Base-by-base conservation (phyloP, 2,329 filamentous ascomycete species). In the Trichoderma aggressivum region DNA sequence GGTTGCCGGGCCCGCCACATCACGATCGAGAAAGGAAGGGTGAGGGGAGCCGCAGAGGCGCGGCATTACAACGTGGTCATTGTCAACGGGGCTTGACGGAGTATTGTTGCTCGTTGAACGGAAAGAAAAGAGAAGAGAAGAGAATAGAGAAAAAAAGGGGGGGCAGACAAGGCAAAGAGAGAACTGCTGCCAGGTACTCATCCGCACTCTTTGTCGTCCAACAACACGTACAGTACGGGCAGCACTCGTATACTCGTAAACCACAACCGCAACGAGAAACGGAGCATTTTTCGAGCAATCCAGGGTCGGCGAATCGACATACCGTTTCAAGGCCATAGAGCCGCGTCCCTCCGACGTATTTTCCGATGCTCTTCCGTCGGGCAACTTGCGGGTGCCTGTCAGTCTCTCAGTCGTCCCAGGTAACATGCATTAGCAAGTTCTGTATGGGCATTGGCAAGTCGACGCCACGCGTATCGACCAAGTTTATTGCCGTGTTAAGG, bases 401-500 rank as follows among this genome's bases (percentile, higher is more conserved):
- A 43, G 56, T 39, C 39, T 24, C 30, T 24, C n/a, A 24, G 47
- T 60, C 28, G 47, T 65, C 53, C 43, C 34, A 66, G 70, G 32
- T 56, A 55, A 55, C 60, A 47, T 71, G 61, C 61, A 66, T 60
- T 59, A 71, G 62, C 61, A 43, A 5, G 53, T 21, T 36, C 18
- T n/a, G 39, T 43, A n/a, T 43, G 39, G 39, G 39, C 39, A 12
- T 61, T 55, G 30, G 30, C 55, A 32, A 32, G 34, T 64, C 16
- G 67, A 65, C 70, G 55, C 70, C 70, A 71, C 70, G 55, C 53
- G 62, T 43, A 66, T 66, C 55, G 43, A 71, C 24, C 21, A 16
- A 53, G 34, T 24, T 65, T 71, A 65, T 65, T 71, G 55, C 61
- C 70, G 53, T 66, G 28, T 62, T 71, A 36, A 66, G 70, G 56